Conservation (phyloP, 345 rosid genomes). For the Acer negundo region DNA sequence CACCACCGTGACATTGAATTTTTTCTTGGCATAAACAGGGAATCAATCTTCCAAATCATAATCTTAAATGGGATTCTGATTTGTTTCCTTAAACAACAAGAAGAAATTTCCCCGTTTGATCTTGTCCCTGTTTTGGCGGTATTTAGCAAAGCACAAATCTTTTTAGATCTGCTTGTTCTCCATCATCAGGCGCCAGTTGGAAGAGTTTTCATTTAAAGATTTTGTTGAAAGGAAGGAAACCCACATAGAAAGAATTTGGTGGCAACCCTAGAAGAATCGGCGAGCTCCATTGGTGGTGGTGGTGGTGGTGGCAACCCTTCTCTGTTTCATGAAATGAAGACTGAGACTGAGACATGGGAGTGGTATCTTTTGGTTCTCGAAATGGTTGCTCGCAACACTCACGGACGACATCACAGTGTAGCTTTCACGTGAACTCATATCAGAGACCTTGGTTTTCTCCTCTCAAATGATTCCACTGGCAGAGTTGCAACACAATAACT, state of each 20-base stretch:
- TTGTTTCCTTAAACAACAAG: no score
- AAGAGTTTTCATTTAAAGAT: no score
- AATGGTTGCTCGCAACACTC: conserved; percentile 42
- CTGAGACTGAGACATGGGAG: neutral
- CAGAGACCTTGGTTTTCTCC: conserved; percentile 26
- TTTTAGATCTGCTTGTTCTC: conserved; percentile 2
- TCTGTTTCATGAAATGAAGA: no score
- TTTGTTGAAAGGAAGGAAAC: no score
- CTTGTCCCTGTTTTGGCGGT: no score
- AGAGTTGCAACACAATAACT: no score
- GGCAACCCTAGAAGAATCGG: neutral
- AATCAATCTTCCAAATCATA: no score
- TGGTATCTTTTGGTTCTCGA: conserved; percentile 44
- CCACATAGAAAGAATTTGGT: neutral
- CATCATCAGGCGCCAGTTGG: no score
- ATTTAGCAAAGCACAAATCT: neutral
- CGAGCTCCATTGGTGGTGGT: neutral
- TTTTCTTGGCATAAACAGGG: no score
- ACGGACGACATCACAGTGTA: conserved; percentile 37
- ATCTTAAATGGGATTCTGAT: no score
- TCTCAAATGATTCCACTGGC: conserved; percentile 26
- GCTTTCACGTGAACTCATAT: conserved; percentile 59
- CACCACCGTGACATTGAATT: neutral
- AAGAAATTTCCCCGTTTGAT: no score
- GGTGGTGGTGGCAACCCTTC: neutral